Conservation (phyloP, 2,329 filamentous ascomycete genomes). For the Colletotrichum tropicicola region DNA sequence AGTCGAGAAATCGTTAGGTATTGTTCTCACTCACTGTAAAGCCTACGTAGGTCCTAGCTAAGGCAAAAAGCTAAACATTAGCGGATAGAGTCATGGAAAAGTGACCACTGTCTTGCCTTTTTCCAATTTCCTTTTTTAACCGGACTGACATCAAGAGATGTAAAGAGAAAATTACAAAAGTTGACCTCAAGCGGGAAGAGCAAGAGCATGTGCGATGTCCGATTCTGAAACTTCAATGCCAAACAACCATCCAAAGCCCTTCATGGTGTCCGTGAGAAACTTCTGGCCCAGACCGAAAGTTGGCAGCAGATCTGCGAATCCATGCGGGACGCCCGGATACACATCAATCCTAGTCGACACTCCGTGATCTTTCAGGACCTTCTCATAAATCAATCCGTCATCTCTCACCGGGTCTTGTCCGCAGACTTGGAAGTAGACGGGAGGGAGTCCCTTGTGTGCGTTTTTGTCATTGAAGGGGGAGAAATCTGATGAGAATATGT, state of each 20-base stretch:
- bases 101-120: too few relatives aligned
- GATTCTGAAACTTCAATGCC: background rate
- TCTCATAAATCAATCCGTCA: conserved; percentile 56
- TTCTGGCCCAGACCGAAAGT: background rate
- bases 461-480: conserved; percentile 43
- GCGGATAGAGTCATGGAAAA: too few relatives aligned
- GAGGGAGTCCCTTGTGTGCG: conserved; percentile 47
- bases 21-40: too few relatives aligned
- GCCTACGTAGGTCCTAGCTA: too few relatives aligned
- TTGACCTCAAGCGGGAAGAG: background rate
- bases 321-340: conserved; percentile 20
- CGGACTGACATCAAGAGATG: too few relatives aligned
- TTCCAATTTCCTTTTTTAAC: too few relatives aligned
- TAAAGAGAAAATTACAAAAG: background rate
- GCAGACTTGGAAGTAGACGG: conserved; percentile 56
- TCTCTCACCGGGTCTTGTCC: conserved; percentile 58
- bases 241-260: conserved; percentile 7
- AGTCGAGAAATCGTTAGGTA: too few relatives aligned
- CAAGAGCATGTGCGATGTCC: background rate
- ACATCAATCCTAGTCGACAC: conserved; percentile 16
- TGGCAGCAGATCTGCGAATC: conserved; percentile 12
- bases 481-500: conserved; percentile 38
- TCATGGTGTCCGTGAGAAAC: background rate
- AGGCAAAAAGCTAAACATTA: too few relatives aligned
- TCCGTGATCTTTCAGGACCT: conserved; percentile 27